Percentiles rank a stretch among this genome's conserved stretches.
Conservation (phyloP, 345 rosid species). For the Lepidium didymum region DNA sequence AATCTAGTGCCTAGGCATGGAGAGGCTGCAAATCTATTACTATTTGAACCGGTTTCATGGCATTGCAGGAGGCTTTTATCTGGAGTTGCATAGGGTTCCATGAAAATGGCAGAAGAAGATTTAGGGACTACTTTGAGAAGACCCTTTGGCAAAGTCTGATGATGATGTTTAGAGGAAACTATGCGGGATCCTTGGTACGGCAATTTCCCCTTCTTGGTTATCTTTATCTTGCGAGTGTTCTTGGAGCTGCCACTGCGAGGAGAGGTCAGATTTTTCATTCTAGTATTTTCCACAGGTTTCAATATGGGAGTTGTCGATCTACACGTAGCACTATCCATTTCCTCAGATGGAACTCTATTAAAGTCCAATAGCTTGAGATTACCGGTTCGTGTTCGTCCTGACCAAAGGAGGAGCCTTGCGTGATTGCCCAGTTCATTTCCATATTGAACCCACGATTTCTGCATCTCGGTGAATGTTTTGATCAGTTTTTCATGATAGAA, state of each 20-base stretch:
- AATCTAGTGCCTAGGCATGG: slow-evolving; percentile 21
- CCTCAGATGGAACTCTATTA: slow-evolving; percentile 40
- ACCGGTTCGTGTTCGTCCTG: slow-evolving; percentile 30
- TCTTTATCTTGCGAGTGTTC: slow-evolving; percentile 39
- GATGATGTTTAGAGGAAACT: slow-evolving; percentile 20
- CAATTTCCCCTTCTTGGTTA: slow-evolving; percentile 20
- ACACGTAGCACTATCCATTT: slow-evolving; percentile 16
- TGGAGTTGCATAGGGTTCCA: slow-evolving; percentile 24
- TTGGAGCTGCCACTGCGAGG: slow-evolving; percentile 30
- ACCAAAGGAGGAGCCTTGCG: slow-evolving; percentile 44
- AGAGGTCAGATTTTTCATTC: slow-evolving; percentile 15
- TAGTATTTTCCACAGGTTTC: slow-evolving; percentile 22
- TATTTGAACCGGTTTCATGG: not conserved
- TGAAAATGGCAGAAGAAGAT: slow-evolving; percentile 26
- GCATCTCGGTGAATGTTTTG: slow-evolving; percentile 39
- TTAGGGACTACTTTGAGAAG: slow-evolving; percentile 49
- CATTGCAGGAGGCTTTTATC: not conserved
- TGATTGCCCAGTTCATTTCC: slow-evolving; percentile 23
- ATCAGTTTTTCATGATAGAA: slow-evolving; percentile 46
- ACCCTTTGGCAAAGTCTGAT: slow-evolving; percentile 45
- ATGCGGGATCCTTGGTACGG: slow-evolving; percentile 26
- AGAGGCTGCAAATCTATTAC: slow-evolving; percentile 22
- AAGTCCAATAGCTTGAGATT: slow-evolving; percentile 44
- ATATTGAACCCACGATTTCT: slow-evolving; percentile 38
- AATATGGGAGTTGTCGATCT: slow-evolving; percentile 9